Conservation (phyloP, 2,329 filamentous ascomycete genomes). For the Pseudohalonectria lignicola region DNA sequence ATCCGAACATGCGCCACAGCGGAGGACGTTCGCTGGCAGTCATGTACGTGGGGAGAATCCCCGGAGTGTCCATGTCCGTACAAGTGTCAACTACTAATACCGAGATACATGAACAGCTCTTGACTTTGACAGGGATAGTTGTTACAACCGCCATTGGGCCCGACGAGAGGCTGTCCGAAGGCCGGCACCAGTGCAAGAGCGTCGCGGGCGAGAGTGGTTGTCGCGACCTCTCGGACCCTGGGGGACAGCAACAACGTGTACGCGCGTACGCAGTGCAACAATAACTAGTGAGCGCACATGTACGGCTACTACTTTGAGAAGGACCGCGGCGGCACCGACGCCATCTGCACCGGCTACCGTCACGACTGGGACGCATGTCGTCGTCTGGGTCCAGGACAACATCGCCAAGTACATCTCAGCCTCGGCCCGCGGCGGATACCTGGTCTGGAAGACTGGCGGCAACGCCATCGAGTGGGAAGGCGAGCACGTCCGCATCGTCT, state of each 20-base stretch:
- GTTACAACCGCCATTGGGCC: constrained; percentile 31
- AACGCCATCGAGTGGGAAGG: constrained; percentile 9
- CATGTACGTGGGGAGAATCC: no score
- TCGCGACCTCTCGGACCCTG: constrained; percentile 14
- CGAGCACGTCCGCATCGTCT: constrained; percentile 23
- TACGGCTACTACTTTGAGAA: constrained; percentile 37
- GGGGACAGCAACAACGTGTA: constrained; percentile 26
- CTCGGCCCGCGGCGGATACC: constrained; percentile 20
- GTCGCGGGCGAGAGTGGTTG: constrained; percentile 11
- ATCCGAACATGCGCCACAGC: no score
- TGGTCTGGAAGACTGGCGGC: constrained; percentile 7
- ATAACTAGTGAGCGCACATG: constrained; percentile 29
- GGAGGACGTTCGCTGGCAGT: no score
- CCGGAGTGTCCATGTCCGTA: no score
- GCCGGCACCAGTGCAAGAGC: constrained; percentile 11
- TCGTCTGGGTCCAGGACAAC: constrained; percentile 17
- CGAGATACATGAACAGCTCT: no score
- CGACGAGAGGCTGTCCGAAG: constrained; percentile 18
- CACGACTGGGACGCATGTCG: constrained; percentile 28
- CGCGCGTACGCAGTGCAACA: constrained; percentile 28
- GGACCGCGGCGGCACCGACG: constrained; percentile 18
- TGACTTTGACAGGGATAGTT: constrained; percentile 27
- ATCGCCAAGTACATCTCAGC: constrained; percentile 16
- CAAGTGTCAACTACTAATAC: no score
- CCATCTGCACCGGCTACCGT: constrained; percentile 22